These are phyloP conservation scores for Stellera chamaejasme DNA, from an alignment of 345 rosid genomes.

Conservation along the genomic window DNA sequence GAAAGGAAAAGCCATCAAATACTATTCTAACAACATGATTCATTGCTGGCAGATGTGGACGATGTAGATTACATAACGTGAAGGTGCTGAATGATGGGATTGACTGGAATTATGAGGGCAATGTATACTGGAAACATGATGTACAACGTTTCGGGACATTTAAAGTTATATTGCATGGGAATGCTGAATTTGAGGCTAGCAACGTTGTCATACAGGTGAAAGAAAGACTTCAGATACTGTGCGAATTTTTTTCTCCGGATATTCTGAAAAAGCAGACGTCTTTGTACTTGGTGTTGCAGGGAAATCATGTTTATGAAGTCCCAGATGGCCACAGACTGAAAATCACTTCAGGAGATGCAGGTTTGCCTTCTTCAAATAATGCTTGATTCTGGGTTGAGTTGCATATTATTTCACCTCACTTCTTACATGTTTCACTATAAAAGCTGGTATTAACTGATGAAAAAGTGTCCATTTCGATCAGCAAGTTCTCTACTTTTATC, in stretches of 20 bases:
- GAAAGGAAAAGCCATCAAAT: slow-evolving; percentile 2
- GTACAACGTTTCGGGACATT: slow-evolving; percentile 54
- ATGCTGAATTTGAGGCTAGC: slow-evolving; percentile 86
- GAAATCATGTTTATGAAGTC: slow-evolving; percentile 79
- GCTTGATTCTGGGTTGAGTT: no score
- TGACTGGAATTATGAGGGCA: slow-evolving; percentile 61
- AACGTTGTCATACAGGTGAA: slow-evolving; percentile 60
- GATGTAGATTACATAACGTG: slow-evolving; percentile 70
- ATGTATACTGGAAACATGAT: slow-evolving; percentile 84
- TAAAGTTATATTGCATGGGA: slow-evolving; percentile 73
- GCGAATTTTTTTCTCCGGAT: background rate
- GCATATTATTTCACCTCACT: no score
- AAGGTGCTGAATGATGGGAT: slow-evolving; percentile 68
- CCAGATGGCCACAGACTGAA: slow-evolving; percentile 70
- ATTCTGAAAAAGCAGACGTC: background rate
- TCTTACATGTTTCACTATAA: background rate
- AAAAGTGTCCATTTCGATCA: no score
- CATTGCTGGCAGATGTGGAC: slow-evolving; percentile 61
- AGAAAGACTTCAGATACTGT: background rate
- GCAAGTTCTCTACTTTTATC: no score
- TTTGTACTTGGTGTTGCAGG: slow-evolving; percentile 33
- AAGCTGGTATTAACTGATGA: no score
- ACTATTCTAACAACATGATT: slow-evolving; percentile 1
- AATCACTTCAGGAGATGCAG: slow-evolving; percentile 53
- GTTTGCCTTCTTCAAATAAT: slow-evolving; percentile 21